A percentile compares a stretch with the other conserved stretches of the same genome.
phyloP scores from a whole-genome alignment of 2,329 filamentous ascomycete genomes.

The Amauroascus niger region DNA sequence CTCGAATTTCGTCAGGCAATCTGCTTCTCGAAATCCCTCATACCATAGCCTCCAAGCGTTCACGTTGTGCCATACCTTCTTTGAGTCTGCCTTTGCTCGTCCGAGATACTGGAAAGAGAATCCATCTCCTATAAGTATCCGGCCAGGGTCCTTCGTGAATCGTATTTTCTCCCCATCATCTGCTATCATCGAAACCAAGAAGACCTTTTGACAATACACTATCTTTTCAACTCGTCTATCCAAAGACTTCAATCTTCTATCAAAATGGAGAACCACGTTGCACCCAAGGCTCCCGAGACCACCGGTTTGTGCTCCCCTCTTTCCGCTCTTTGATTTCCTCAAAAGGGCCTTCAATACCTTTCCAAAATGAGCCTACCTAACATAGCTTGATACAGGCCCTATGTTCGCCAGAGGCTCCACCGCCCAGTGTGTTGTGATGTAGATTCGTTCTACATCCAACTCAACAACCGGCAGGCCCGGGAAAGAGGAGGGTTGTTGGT shows the following conservation, averaged over 20 bases:
- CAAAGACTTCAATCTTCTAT: slow-evolving; percentile 7
- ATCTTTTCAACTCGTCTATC: background rate
- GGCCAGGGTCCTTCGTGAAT: background rate
- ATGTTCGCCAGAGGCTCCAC: slow-evolving; percentile 12
- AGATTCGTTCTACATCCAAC: slow-evolving; percentile 14
- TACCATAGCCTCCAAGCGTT: background rate
- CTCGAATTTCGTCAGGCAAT: background rate
- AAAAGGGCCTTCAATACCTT: background rate
- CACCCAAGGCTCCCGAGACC: slow-evolving; percentile 14
- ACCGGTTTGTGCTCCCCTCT: slow-evolving; percentile 10
- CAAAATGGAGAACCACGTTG: slow-evolving; percentile 12
- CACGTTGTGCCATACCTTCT: background rate
- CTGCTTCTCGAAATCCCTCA: slow-evolving; percentile 3
- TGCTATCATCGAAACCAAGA: background rate
- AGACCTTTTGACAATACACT: background rate
- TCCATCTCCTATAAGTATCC: background rate
- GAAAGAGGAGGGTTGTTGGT: background rate
- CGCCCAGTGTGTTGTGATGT: slow-evolving; percentile 19
- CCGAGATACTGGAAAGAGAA: background rate
- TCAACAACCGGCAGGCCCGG: background rate
- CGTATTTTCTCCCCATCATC: background rate
- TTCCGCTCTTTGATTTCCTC: background rate
- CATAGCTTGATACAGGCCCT: slow-evolving; percentile 9
- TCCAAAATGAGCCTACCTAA: background rate
- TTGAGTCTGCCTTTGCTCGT: background rate